phyloP scores from a whole-genome alignment of 768 basidiomycete genomes.

The Mycena maculata region DNA sequence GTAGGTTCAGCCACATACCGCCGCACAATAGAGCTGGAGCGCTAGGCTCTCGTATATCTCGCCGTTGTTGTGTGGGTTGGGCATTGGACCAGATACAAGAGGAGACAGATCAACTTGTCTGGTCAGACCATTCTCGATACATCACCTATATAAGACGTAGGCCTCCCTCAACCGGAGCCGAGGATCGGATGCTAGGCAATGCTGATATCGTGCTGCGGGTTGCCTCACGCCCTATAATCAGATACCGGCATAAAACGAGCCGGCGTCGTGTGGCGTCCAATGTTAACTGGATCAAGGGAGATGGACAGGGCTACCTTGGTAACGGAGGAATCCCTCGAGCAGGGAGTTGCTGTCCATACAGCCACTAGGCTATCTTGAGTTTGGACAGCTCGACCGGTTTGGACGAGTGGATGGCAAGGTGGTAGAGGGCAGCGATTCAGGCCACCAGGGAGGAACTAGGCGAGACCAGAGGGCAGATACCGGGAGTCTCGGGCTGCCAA shows the following conservation, averaged over 20 bases:
- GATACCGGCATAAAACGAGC: background rate
- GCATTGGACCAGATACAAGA: conserved; percentile 24
- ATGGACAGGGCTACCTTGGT: conserved; percentile 1
- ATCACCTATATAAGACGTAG: conserved; percentile 14
- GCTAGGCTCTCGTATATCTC: conserved; percentile 22
- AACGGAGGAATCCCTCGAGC: background rate
- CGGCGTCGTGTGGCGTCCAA: background rate
- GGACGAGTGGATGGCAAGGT: background rate
- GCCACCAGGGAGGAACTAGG: too few relatives aligned
- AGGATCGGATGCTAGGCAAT: conserved; percentile 19
- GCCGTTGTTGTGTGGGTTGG: background rate
- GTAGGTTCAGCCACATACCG: conserved; percentile 5
- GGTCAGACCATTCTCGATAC: background rate
- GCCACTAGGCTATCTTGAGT: conserved; percentile 4
- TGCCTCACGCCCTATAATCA: conserved; percentile 5
- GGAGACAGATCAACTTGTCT: conserved; percentile 27
- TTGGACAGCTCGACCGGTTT: background rate
- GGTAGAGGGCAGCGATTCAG: too few relatives aligned
- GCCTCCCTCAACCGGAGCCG: background rate
- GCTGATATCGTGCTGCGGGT: conserved; percentile 4
- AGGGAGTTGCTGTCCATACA: conserved; percentile 5
- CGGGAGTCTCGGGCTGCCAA: too few relatives aligned
- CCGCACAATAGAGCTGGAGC: conserved; percentile 27
- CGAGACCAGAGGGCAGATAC: too few relatives aligned
- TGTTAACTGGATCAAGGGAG: background rate